Evolutionary conservation across 208 protist species (phyloP).

Genomic region (Wallacemonas collosoma): DNA sequence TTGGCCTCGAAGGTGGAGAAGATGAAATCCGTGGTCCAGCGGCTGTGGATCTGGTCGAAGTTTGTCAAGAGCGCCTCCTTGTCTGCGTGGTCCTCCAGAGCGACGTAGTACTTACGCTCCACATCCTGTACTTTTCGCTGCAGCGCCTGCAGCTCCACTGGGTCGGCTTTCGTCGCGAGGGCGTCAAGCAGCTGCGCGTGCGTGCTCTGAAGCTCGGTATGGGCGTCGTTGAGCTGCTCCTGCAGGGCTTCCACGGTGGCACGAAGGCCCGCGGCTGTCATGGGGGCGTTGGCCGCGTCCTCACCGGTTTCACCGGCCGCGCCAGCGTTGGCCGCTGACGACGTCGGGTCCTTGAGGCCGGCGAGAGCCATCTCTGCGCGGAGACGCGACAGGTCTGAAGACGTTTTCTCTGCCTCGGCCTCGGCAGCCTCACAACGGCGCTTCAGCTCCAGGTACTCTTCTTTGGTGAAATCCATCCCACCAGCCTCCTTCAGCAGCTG

Average conservation of each 20-base stretch:
- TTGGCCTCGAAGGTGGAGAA: constrained; percentile 37
- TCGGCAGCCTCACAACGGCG: constrained; percentile 24
- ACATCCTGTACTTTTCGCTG: constrained; percentile 10
- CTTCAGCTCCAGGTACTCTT: constrained; percentile 16
- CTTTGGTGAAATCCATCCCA: constrained; percentile 27
- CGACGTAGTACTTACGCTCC: constrained; percentile 11
- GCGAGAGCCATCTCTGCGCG: constrained; percentile 23
- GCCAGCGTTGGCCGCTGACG: not conserved
- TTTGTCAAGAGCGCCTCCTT: constrained; percentile 20
- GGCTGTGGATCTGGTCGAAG: constrained; percentile 23
- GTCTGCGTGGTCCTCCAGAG: constrained; percentile 9
- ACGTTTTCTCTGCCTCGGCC: not conserved
- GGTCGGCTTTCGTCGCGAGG: not conserved
- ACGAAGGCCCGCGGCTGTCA: constrained; percentile 15
- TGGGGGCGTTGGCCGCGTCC: not conserved
- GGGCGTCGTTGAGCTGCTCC: constrained; percentile 21
- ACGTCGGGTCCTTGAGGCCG: constrained; percentile 10
- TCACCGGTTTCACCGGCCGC: not conserved
- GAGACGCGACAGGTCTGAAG: constrained; percentile 13
- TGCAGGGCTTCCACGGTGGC: constrained; percentile 26
- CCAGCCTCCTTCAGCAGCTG: constrained; percentile 35
- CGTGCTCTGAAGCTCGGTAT: constrained; percentile 20
- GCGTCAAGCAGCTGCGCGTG: constrained; percentile 17
- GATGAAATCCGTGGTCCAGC: constrained; percentile 24
- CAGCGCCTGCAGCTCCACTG: not conserved